Percentiles rank a stretch among this genome's conserved stretches.
Conservation (phyloP, 495 filamentous ascomycete species). For the Penicillium daleae region DNA sequence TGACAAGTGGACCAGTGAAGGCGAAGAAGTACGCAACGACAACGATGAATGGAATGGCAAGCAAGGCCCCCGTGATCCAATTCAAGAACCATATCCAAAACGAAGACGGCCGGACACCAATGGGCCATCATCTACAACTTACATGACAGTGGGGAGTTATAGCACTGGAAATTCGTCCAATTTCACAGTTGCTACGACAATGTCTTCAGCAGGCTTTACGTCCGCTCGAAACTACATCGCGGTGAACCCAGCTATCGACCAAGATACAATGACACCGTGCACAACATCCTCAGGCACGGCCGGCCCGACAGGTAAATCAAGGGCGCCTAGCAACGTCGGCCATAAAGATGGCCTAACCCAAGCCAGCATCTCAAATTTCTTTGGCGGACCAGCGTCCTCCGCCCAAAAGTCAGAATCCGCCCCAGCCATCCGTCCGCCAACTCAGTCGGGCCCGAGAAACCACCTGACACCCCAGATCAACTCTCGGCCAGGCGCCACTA, state of each 20-base stretch:
- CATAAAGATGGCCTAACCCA: conserved; percentile 40
- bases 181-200: conserved; percentile 40
- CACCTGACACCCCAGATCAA: conserved; percentile 15
- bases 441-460: conserved; percentile 16
- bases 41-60: conserved; percentile 41
- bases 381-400: conserved; percentile 31
- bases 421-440: conserved; percentile 19
- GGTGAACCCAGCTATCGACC: conserved; percentile 22
- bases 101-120: conserved; percentile 39
- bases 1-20: conserved; percentile 64
- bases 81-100: conserved; percentile 37
- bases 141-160: conserved; percentile 29
- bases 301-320: conserved; percentile 24
- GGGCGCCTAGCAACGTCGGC: conserved; percentile 16
- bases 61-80: conserved; percentile 14
- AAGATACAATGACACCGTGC: conserved; percentile 14
- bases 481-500: conserved; percentile 7
- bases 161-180: conserved; percentile 37
- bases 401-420: conserved; percentile 22
- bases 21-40: conserved; percentile 52
- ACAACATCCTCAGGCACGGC: conserved; percentile 2
- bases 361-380: conserved; percentile 46
- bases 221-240: conserved; percentile 51
- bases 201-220: conserved; percentile 43
- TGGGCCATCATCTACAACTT: conserved; percentile 28